A percentile compares a stretch with the other conserved stretches of the same genome.
These are phyloP conservation scores for Pleurotus eryngii DNA, from an alignment of 768 basidiomycete species.

Conservation along the genomic window DNA sequence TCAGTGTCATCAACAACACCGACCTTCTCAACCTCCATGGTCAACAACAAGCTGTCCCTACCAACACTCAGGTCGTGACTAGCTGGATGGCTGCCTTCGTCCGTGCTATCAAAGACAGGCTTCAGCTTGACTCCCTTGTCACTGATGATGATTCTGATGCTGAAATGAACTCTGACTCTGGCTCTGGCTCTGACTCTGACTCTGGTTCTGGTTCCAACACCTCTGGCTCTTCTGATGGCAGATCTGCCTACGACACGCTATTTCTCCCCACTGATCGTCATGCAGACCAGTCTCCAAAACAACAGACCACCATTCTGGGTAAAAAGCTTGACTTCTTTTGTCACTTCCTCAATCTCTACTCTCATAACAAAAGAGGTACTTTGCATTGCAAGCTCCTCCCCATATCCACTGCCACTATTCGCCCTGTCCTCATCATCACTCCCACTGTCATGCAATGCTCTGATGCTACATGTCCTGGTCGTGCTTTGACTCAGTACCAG, in stretches of 20 bases:
- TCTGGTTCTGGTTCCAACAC: neutral
- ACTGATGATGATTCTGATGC: neutral
- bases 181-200: neutral
- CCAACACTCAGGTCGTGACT: neutral
- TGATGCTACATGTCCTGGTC: neutral
- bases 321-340: too few relatives aligned
- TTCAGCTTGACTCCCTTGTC: neutral
- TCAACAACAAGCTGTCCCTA: neutral
- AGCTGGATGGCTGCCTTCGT: neutral
- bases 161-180: neutral
- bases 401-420: neutral
- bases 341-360: too few relatives aligned
- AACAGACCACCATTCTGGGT: too few relatives aligned
- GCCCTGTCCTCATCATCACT: neutral
- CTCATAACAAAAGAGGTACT: too few relatives aligned
- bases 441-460: conserved; percentile 4
- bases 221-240: neutral
- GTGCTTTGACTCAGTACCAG: neutral
- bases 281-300: too few relatives aligned
- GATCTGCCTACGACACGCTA: neutral
- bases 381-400: neutral
- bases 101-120: neutral
- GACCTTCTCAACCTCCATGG: conserved; percentile 5
- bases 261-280: neutral
- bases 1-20: neutral